Percentiles rank a stretch among this genome's conserved stretches.
Conservation (phyloP, 2,329 filamentous ascomycete genomes). For the Hypomyces perniciosus region DNA sequence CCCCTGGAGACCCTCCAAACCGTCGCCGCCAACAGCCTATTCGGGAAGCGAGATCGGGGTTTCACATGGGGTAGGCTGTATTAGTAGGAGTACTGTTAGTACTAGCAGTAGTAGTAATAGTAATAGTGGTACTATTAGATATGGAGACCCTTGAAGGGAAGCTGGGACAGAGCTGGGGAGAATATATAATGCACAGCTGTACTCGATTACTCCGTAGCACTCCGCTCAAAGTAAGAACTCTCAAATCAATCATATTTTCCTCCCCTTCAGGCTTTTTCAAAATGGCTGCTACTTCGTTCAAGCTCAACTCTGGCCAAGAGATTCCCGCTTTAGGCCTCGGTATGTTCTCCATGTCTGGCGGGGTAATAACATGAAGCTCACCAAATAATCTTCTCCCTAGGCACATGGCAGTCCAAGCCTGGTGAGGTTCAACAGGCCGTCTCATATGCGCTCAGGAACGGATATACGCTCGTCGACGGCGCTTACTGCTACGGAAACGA, state of each 20-base stretch:
- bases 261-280: background rate
- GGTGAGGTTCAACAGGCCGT: conserved; percentile 56
- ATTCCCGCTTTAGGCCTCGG: conserved; percentile 61
- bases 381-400: conserved; percentile 28
- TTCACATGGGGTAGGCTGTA: background rate
- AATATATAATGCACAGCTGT: background rate
- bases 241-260: too few species aligned
- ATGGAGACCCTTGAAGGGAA: too few species aligned
- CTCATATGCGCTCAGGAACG: conserved; percentile 49
- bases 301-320: conserved; percentile 57
- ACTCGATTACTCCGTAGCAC: background rate
- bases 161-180: background rate
- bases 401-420: conserved; percentile 58
- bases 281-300: conserved; percentile 52
- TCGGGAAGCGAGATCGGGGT: conserved; percentile 10
- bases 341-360: conserved; percentile 26
- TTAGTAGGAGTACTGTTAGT: too few species aligned
- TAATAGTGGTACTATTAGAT: too few species aligned
- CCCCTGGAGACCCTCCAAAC: background rate
- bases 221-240: background rate
- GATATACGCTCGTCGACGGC: conserved; percentile 60
- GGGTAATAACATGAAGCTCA: background rate
- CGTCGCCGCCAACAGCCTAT: conserved; percentile 12
- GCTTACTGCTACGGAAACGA: conserved; percentile 79
- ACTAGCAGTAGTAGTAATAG: too few species aligned